Evolutionary conservation across 2,329 filamentous ascomycete species (phyloP), one percentile per base, ranked within the genome.

Genomic region (Stagonosporopsis cucurbitacearum): DNA sequence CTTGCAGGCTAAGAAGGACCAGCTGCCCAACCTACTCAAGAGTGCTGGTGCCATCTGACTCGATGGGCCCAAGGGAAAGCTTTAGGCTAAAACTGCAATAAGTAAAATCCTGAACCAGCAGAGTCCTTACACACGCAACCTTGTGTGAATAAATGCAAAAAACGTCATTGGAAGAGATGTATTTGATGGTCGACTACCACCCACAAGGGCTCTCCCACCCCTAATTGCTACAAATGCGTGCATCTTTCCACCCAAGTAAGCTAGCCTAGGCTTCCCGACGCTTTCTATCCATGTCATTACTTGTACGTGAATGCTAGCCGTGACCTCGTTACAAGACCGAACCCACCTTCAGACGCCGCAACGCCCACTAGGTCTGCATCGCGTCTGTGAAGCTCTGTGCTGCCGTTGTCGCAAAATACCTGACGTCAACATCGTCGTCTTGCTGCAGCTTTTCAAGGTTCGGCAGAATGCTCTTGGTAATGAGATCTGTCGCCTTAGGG

Each of bases 401-500:
- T 44, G 95, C 94, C 62, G 91, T 96, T 59, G 92, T 96, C 62
- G 95, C 95, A 79, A 96, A 99, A 82, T 94, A 99, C 77, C 95
- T 88, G 71, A 99, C 95, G 79, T 99, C 95, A 67, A 98, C 94
- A 79, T 99, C 95, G 65, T 96, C 91, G 75, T 99, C 95, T 80
- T 94, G 90, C 82, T 97, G 93, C 71, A 99, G 83, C 82, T 97
- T 97, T 81, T 94, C 90, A 67, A 99, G 80, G 74, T 92, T 94
- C 23, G 94, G 93, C 72, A 96, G 79, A 73, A 98, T 88, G 72
- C 91, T 88, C 77, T 91, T 86, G 76, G 92, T 88, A 72, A 96
- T 95, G 64, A 96, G 83, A 69, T 93, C 88, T 68, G 88, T 85
- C 49, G 89, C 90, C 69, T 86, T 85, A 39, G 88, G 84, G 54